Evolutionary conservation across 805 yeast genomes (phyloP).

Genomic region (Metschnikowia drakensbergensis): DNA sequence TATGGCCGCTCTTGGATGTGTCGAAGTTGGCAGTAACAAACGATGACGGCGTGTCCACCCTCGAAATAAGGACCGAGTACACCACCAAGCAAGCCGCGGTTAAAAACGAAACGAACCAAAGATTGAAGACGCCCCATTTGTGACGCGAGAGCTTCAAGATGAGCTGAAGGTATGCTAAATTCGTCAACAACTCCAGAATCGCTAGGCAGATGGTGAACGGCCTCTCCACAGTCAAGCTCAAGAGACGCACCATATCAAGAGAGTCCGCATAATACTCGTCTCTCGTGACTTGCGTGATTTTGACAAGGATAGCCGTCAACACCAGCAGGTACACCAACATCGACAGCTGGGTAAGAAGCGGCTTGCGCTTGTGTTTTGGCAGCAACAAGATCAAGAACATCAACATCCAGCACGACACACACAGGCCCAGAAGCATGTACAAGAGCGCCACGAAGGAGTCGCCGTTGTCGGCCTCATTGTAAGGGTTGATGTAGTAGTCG

Average conservation of each 20-base stretch:
- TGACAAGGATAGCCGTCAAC: conserved; percentile 48
- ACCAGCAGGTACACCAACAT: conserved; percentile 54
- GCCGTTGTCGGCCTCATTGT: conserved; percentile 34
- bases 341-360: conserved; percentile 53
- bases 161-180: conserved; percentile 56
- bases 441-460: conserved; percentile 43
- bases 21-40: conserved; percentile 7
- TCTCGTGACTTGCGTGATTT: conserved; percentile 44
- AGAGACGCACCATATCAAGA: conserved; percentile 48
- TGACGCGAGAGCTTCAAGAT: conserved; percentile 24
- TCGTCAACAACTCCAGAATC: conserved; percentile 42
- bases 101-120: conserved; percentile 19
- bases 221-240: conserved; percentile 34
- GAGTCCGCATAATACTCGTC: conserved; percentile 50
- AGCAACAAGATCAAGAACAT: conserved; percentile 52
- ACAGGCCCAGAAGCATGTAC: conserved; percentile 52
- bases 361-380: conserved; percentile 49
- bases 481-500: conserved; percentile 18
- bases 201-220: conserved; percentile 37
- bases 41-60: conserved; percentile 12
- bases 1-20: not conserved
- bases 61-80: conserved; percentile 8
- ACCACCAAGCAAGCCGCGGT: conserved; percentile 17
- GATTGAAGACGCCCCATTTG: conserved; percentile 22
- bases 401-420: conserved; percentile 69